phyloP scores from a whole-genome alignment of 2,329 filamentous ascomycete genomes.

The Penicillium griseofulvum region DNA sequence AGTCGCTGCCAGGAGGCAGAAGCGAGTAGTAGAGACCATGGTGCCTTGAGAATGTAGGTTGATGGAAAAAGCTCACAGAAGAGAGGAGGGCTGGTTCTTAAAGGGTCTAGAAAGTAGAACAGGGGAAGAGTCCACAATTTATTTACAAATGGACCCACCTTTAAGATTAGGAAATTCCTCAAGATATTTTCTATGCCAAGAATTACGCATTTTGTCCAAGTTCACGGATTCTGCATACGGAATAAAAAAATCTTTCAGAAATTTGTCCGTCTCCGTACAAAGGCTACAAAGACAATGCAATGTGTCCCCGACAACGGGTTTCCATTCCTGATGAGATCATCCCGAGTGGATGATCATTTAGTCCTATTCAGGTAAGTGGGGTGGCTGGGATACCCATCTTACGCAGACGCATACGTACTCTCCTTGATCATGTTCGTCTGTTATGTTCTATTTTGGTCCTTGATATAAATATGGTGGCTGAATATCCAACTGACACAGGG shows the following conservation, averaged over 20 bases:
- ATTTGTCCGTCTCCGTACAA: background rate
- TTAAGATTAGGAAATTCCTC: background rate
- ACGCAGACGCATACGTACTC: constrained; percentile 10
- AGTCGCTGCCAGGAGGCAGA: constrained; percentile 4
- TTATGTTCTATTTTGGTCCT: too few relatives aligned
- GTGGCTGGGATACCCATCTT: background rate
- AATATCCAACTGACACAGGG: too few relatives aligned
- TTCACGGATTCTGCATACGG: background rate
- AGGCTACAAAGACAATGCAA: background rate
- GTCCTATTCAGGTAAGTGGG: constrained; percentile 2
- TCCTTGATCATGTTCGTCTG: background rate
- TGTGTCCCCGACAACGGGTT: constrained; percentile 1
- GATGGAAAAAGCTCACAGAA: background rate
- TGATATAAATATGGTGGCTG: too few relatives aligned
- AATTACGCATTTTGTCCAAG: background rate
- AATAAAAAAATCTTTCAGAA: too few relatives aligned
- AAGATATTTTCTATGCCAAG: background rate
- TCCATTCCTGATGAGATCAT: constrained; percentile 8
- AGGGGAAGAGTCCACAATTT: constrained; percentile 8
- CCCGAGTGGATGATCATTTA: constrained; percentile 4
- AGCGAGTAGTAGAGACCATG: constrained; percentile 9
- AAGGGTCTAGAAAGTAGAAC: background rate
- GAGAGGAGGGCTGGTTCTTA: background rate
- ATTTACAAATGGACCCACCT: background rate
- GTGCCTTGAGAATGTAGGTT: background rate